Conservation (phyloP, 2,329 filamentous ascomycete species). For the Aspergillus japonicus region DNA sequence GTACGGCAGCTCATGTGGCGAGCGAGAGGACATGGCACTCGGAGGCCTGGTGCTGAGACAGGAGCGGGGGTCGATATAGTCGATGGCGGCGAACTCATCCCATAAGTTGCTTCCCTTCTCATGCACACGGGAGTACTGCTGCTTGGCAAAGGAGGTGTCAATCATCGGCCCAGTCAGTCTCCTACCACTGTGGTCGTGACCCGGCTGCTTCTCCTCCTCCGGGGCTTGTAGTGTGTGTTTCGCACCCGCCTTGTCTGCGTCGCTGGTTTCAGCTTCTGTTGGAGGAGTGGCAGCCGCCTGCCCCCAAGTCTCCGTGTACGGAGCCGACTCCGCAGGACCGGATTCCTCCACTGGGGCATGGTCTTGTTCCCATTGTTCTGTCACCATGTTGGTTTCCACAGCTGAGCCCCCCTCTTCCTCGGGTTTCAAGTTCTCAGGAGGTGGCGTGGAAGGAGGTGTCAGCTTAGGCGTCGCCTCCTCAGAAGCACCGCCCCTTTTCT, state of each 20-base stretch:
- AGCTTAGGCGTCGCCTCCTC: constrained; percentile 30
- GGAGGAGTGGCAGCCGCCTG: constrained; percentile 11
- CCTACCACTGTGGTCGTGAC: background rate
- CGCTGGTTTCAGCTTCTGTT: constrained; percentile 5
- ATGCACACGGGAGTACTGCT: constrained; percentile 30
- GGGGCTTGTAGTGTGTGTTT: background rate
- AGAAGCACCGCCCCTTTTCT: constrained; percentile 24
- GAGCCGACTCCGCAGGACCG: background rate
- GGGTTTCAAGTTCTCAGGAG: constrained; percentile 23
- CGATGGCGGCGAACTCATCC: constrained; percentile 39
- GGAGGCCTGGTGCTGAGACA: constrained; percentile 9
- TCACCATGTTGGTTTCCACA: constrained; percentile 6
- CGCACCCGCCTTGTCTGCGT: background rate
- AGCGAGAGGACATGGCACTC: constrained; percentile 12
- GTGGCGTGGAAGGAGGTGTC: constrained; percentile 42
- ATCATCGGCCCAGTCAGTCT: constrained; percentile 24
- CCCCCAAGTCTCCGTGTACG: constrained; percentile 15
- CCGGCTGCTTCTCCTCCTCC: background rate
- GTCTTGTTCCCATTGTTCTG: constrained; percentile 6
- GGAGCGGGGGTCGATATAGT: constrained; percentile 33
- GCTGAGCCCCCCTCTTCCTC: constrained; percentile 9
- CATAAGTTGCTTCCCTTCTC: constrained; percentile 36
- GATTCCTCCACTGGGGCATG: background rate
- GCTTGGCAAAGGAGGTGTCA: constrained; percentile 40
- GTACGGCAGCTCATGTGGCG: constrained; percentile 34